A percentile compares a stretch with the other conserved stretches of the same genome.
Conservation (phyloP, 768 basidiomycete genomes). For the Tricholoma sp. region DNA sequence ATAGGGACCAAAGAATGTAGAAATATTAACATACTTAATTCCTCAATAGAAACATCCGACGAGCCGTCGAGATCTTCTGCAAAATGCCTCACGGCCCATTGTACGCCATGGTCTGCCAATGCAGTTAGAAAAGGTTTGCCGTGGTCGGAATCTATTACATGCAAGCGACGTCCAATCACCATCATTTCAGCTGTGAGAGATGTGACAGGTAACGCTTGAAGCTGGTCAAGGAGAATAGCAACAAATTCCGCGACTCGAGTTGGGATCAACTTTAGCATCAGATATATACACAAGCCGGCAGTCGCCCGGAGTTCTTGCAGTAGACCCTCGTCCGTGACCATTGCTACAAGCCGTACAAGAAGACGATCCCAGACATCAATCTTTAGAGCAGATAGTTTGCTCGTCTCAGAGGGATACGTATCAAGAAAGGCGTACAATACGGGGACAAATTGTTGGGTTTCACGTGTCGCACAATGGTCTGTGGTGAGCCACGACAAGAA, state of each 20-base stretch:
- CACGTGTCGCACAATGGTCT: slow-evolving; percentile 16
- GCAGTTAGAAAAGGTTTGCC: slow-evolving; percentile 20
- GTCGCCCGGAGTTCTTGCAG: slow-evolving; percentile 11
- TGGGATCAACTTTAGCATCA: slow-evolving; percentile 22
- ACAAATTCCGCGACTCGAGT: slow-evolving; percentile 15
- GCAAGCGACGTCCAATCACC: slow-evolving; percentile 25
- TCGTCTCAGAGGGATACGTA: slow-evolving; percentile 13
- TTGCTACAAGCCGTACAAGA: slow-evolving; percentile 20
- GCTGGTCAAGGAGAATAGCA: slow-evolving; percentile 18
- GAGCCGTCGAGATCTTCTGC: slow-evolving; percentile 24
- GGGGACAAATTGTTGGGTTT: slow-evolving; percentile 26
- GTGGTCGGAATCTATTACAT: slow-evolving; percentile 10
- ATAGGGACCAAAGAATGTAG: slow-evolving; percentile 1
- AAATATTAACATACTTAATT: slow-evolving; percentile 32
- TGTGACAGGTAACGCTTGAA: slow-evolving; percentile 21
- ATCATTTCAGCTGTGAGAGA: slow-evolving; percentile 25
- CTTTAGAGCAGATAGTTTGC: slow-evolving; percentile 8
- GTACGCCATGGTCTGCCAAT: slow-evolving; percentile 42
- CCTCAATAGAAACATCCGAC: slow-evolving; percentile 20
- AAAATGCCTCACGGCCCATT: slow-evolving; percentile 48
- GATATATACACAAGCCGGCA: slow-evolving; percentile 23
- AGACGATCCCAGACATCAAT: slow-evolving; percentile 25
- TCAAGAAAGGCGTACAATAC: slow-evolving; percentile 49
- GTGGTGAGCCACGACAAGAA: slow-evolving; percentile 39
- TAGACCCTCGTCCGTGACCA: slow-evolving; percentile 10